Evolutionary conservation across 2,329 filamentous ascomycete species (phyloP).

Genomic region (Triangularia verruculosa): DNA sequence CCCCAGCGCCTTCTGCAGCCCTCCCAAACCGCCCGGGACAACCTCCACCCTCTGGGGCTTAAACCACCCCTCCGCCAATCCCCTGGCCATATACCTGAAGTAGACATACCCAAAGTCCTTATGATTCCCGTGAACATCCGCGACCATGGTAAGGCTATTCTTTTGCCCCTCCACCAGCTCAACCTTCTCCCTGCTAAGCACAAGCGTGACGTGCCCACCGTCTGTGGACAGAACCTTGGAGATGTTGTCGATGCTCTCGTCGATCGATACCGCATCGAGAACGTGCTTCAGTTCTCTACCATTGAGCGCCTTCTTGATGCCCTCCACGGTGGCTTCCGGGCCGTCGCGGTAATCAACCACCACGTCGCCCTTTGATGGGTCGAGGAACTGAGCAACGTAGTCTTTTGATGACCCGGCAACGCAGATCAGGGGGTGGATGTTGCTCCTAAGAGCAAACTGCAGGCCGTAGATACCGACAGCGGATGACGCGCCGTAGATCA

Average conservation of each 20-base stretch:
- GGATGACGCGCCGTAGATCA: slow-evolving; percentile 55
- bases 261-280: slow-evolving; percentile 56
- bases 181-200: slow-evolving; percentile 32
- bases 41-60: slow-evolving; percentile 50
- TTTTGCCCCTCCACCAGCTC: slow-evolving; percentile 27
- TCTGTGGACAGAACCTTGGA: slow-evolving; percentile 39
- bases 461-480: slow-evolving; percentile 58
- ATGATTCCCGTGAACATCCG: slow-evolving; percentile 33
- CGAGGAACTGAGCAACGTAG: slow-evolving; percentile 52
- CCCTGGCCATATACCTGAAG: slow-evolving; percentile 37
- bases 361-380: slow-evolving; percentile 51
- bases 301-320: slow-evolving; percentile 43
- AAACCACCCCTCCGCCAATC: slow-evolving; percentile 49
- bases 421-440: slow-evolving; percentile 61
- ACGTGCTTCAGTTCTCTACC: slow-evolving; percentile 46
- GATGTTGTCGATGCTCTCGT: slow-evolving; percentile 46
- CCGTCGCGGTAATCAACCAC: slow-evolving; percentile 61
- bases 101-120: slow-evolving; percentile 35
- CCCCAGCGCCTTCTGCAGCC: slow-evolving; percentile 50
- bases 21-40: slow-evolving; percentile 51
- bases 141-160: slow-evolving; percentile 29
- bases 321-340: slow-evolving; percentile 47
- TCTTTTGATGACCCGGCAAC: slow-evolving; percentile 52
- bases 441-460: slow-evolving; percentile 51
- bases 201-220: slow-evolving; percentile 38